Base-by-base conservation (phyloP, 2,329 filamentous ascomycete genomes). In the Stemphylium beticola region DNA sequence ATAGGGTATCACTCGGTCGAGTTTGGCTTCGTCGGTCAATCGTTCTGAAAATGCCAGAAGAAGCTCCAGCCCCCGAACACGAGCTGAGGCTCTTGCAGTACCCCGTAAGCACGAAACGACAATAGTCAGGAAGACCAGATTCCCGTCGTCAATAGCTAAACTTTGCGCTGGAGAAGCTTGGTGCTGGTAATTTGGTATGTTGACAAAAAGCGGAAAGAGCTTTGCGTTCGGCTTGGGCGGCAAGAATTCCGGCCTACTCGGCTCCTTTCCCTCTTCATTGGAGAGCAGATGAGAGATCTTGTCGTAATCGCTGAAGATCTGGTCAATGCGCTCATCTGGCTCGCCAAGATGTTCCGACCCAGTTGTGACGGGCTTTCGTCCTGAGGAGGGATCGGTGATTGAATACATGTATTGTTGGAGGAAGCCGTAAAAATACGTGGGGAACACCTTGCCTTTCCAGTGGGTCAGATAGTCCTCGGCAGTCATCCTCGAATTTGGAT, bases 351-450 rank as follows among this genome's bases (percentile, higher is more conserved):
- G 96, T 60, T 85, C 86, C 3, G 82, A 78, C 10, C 85, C 82
- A 1, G 89, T 85, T 9, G 88, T 88, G 37, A 91, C 83, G 10
- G 87, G 84, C 47, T 85, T 87, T 61, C 89, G 88, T 0, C 91
- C 92, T 1, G 91, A 91, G 0, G 89, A 91, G 0, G 93, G 90
- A 72, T 98, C 92, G 4, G 95, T 98, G 58, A 99, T 91, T 49
- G 96, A 84, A 64, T 91, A 91, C 92, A 99, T 97, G 72, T 99
- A 96, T 68, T 97, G 93, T 72, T 99, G 95, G 29, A 99, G 81
- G 71, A 99, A 98, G 71, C 87, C 96, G 80, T 97, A 98, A 69
- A 99, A 99, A 76, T 99, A 99, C 53, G 91, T 86, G 0, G 95
- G 96, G 60, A 99, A 99, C 3, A 93, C 91, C 71, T 93, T 97